Base-by-base conservation (phyloP, 2,329 filamentous ascomycete genomes). In the Pestalotiopsis sp. region DNA sequence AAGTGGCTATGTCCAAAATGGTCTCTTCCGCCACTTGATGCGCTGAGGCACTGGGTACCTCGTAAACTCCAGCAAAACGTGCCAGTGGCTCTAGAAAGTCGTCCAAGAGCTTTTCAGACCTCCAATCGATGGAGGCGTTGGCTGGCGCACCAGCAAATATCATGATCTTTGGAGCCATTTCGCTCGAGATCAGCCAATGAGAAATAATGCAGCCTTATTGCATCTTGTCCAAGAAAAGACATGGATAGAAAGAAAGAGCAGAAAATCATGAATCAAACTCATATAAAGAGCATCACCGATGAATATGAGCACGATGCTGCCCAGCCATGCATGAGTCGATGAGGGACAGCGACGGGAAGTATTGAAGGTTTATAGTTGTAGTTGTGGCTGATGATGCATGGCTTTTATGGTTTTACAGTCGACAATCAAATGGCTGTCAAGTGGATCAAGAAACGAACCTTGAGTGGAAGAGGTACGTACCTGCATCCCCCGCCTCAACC, bases 91-190 rank as follows among this genome's bases (percentile, higher is more conserved):
- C 78, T 12, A 79, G 73, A 72, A 87, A 87, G 13, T 77, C 75
- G 7, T 83, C 75, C 20, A 90, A 79, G 52, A 93, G 83, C n/a
- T 77, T 73, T 1, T 79, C 73, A 13, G 85, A 77, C 60, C 84
- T 77, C 87, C 90, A 92, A 56, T 84, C 78, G 25, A 93, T 82
- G 27, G 81, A 79, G 11, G 79, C 79, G 38, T 80, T 76, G 41
- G 84, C 79, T 2, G 92, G 92, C n/a, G 91, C 90, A 27, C 91
- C 91, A 13, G 79, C 67, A 60, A 82, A 73, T 31, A 83, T 75
- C 7, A 83, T 61, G 25, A 80, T 61, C 68, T 74, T 81, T 39
- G 68, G 66, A 20, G 74, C 67, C 79, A 80, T 80, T 25, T 25
- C 52, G 14, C 14, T 60, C 17, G 52, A 38, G 20, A 3, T 60